These are phyloP conservation scores for Panaeolus cyanescens DNA, from an alignment of 768 basidiomycete species.

Conservation along the genomic window DNA sequence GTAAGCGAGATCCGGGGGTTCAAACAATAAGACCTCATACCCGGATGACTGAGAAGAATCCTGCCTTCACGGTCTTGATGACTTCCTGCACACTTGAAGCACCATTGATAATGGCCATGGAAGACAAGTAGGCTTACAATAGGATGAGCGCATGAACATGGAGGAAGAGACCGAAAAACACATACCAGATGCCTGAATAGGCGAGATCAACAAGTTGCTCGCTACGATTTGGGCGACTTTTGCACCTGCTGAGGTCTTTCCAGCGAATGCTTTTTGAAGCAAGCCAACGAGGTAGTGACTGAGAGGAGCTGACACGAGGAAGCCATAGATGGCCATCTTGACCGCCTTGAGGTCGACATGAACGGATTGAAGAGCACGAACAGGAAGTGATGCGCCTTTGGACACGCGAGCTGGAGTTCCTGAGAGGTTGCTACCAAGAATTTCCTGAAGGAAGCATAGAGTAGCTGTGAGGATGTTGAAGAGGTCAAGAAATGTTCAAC, in stretches of 20 bases:
- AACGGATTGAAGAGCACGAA: constrained; percentile 52
- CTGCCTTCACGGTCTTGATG: constrained; percentile 64
- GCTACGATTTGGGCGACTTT: constrained; percentile 75
- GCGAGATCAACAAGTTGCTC: constrained; percentile 75
- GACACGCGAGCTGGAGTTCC: constrained; percentile 54
- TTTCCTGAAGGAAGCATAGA: constrained; percentile 75
- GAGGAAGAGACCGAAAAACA: constrained; percentile 3
- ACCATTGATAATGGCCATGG: constrained; percentile 84
- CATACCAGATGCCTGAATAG: constrained; percentile 71
- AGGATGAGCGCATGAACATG: neutral
- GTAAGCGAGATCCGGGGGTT: neutral
- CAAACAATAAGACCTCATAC: constrained; percentile 38
- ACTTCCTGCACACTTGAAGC: constrained; percentile 68
- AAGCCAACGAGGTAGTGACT: constrained; percentile 72
- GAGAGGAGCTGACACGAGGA: constrained; percentile 81
- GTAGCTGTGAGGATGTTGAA: constrained; percentile 28
- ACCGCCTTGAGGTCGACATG: constrained; percentile 72
- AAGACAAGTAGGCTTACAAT: constrained; percentile 64
- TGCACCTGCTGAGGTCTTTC: constrained; percentile 62
- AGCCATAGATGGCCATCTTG: constrained; percentile 86
- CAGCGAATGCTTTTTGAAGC: constrained; percentile 77
- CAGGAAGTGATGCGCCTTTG: constrained; percentile 55
- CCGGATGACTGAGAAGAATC: constrained; percentile 74
- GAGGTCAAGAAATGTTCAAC: neutral
- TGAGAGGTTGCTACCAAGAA: constrained; percentile 74